Percentiles rank a stretch among this genome's conserved stretches.
Evolutionary conservation across 73 alveolate species (phyloP).

Genomic region (Tetrahymena thermophila): DNA sequence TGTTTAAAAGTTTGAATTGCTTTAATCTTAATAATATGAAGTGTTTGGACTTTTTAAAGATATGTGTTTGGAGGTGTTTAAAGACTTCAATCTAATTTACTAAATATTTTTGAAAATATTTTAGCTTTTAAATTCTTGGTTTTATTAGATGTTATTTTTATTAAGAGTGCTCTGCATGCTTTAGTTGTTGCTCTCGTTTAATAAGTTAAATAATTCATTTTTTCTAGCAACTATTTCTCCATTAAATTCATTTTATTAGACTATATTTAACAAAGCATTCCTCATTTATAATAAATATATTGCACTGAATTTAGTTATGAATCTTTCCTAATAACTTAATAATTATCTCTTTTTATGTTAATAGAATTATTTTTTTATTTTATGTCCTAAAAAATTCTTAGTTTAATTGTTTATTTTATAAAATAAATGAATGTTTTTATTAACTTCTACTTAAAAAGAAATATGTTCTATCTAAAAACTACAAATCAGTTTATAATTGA

Average conservation of each 20-base stretch:
- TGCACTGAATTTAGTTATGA: too few relatives aligned
- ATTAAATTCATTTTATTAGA: not conserved
- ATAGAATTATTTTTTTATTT: too few relatives aligned
- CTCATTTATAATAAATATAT: not conserved
- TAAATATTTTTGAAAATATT: not conserved
- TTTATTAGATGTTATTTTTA: not conserved
- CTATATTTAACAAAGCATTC: not conserved
- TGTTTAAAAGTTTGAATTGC: not conserved
- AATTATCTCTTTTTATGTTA: too few relatives aligned
- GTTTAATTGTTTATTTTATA: too few relatives aligned
- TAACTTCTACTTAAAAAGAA: too few relatives aligned
- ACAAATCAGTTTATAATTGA: too few relatives aligned
- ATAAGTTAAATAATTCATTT: not conserved
- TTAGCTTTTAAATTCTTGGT: not conserved
- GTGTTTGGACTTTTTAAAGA: not conserved
- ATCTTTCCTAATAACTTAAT: too few relatives aligned
- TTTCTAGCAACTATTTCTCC: not conserved
- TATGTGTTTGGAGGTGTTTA: not conserved
- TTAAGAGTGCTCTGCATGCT: not conserved
- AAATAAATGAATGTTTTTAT: too few relatives aligned
- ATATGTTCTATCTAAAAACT: too few relatives aligned
- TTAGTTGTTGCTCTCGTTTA: not conserved
- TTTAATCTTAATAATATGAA: not conserved
- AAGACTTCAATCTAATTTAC: not conserved
- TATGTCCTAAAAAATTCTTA: too few relatives aligned